A percentile compares a stretch with the other conserved stretches of the same genome.
Conservation (phyloP, 192 early-diverging fungal genomes). For the Dissophora globulifera region DNA sequence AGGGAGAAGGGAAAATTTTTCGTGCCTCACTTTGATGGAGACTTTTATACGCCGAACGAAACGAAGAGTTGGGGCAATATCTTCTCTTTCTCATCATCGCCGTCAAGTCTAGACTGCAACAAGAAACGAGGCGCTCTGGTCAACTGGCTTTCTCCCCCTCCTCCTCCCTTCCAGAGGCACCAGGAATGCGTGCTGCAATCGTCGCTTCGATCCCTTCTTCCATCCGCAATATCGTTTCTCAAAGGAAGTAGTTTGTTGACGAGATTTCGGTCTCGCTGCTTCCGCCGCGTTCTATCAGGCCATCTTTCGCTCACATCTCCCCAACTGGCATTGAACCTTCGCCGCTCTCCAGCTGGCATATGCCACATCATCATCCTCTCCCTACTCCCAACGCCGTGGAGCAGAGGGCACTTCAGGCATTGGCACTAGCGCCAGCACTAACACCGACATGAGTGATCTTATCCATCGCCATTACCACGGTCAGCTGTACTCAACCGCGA, state of each 20-base stretch:
- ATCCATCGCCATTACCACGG: too few species aligned
- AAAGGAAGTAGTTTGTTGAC: too few species aligned
- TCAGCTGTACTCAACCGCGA: too few species aligned
- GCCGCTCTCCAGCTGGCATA: background rate
- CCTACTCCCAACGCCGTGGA: background rate
- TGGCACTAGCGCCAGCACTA: background rate
- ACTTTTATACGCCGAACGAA: slow-evolving; percentile 22
- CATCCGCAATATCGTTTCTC: too few species aligned
- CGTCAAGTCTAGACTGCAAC: background rate
- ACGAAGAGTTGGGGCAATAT: slow-evolving; percentile 4
- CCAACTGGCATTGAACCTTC: slow-evolving; percentile 9
- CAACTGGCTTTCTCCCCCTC: too few species aligned
- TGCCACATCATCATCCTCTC: background rate
- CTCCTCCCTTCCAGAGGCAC: background rate
- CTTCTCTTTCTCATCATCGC: background rate
- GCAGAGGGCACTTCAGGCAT: background rate
- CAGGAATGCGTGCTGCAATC: background rate
- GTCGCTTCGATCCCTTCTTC: background rate
- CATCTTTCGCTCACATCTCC: slow-evolving; percentile 33
- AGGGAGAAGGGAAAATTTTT: slow-evolving; percentile 1
- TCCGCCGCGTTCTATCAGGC: slow-evolving; percentile 21
- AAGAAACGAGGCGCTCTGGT: background rate
- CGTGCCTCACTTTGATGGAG: background rate
- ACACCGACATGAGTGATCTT: too few species aligned
- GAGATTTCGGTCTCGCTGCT: too few species aligned